phyloP scores from a whole-genome alignment of 2,329 filamentous ascomycete species.

The Verticillium albo-atrum region DNA sequence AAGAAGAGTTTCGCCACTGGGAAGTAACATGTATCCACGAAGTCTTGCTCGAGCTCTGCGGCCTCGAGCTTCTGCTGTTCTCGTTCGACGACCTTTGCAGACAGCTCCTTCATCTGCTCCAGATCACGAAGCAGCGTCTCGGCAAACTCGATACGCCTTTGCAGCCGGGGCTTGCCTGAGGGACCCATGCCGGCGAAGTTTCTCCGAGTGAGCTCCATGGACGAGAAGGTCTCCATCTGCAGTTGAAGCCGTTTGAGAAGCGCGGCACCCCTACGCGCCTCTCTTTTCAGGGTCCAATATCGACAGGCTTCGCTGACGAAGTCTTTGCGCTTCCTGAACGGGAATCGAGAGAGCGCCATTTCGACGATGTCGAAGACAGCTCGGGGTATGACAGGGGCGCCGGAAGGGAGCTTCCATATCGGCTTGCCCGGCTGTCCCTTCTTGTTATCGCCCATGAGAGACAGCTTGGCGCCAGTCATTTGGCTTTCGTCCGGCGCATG shows the following conservation, averaged over 20 bases:
- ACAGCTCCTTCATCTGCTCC: conserved; percentile 66
- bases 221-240: conserved; percentile 94
- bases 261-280: conserved; percentile 85
- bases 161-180: conserved; percentile 70
- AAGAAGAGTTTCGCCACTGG: conserved; percentile 73
- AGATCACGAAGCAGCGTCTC: conserved; percentile 72
- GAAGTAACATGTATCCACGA: conserved; percentile 89
- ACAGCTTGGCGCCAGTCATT: conserved; percentile 77
- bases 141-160: conserved; percentile 84
- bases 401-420: conserved; percentile 89
- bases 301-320: conserved; percentile 90
- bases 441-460: conserved; percentile 70
- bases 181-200: conserved; percentile 96
- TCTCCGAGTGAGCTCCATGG: conserved; percentile 91
- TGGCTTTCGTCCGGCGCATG: conserved; percentile 78
- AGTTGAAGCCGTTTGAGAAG: conserved; percentile 89
- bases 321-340: conserved; percentile 78
- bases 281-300: conserved; percentile 96
- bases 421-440: conserved; percentile 64
- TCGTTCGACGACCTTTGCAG: conserved; percentile 66
- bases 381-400: conserved; percentile 89
- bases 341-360: conserved; percentile 75
- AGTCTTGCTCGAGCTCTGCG: conserved; percentile 68
- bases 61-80: conserved; percentile 76
- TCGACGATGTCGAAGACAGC: conserved; percentile 85